A percentile compares a stretch with the other conserved stretches of the same genome.
Conservation (phyloP, 345 rosid species). For the Nasturtium officinale region DNA sequence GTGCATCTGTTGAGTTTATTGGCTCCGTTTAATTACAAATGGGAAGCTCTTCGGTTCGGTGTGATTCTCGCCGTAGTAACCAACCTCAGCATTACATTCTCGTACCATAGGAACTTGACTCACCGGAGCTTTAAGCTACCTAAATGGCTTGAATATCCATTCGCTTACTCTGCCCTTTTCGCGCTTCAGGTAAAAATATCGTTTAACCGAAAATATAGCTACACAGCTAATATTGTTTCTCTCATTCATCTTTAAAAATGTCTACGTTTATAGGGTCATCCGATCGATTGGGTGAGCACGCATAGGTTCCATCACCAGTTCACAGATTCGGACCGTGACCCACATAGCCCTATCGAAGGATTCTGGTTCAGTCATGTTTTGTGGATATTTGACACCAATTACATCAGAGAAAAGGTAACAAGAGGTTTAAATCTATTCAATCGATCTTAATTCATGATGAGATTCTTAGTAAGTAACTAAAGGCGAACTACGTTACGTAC, state of each 20-base stretch:
- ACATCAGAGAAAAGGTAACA: conserved; percentile 38
- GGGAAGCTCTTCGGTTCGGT: conserved; percentile 40
- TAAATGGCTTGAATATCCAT: conserved; percentile 47
- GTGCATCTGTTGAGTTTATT: conserved; percentile 34
- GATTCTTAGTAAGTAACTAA: background rate
- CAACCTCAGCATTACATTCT: conserved; percentile 41
- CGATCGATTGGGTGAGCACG: conserved; percentile 46
- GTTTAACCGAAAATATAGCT: background rate
- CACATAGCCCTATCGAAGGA: conserved; percentile 46
- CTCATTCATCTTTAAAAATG: background rate
- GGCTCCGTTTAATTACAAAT: conserved; percentile 41
- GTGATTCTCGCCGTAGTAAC: conserved; percentile 18
- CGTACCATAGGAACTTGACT: conserved; percentile 45
- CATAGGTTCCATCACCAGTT: conserved; percentile 47
- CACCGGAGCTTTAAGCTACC: conserved; percentile 45
- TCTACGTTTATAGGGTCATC: conserved; percentile 36
- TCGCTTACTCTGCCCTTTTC: conserved; percentile 39
- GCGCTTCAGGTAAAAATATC: conserved; percentile 42
- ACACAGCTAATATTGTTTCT: background rate
- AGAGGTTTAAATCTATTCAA: background rate
- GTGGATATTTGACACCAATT: conserved; percentile 39
- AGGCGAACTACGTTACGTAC: background rate
- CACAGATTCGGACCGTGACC: conserved; percentile 42
- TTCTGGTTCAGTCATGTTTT: conserved; percentile 44
- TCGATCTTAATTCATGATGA: background rate